Evolutionary conservation across 2,329 filamentous ascomycete species (phyloP).

Genomic region (Diaporthe ilicicola): DNA sequence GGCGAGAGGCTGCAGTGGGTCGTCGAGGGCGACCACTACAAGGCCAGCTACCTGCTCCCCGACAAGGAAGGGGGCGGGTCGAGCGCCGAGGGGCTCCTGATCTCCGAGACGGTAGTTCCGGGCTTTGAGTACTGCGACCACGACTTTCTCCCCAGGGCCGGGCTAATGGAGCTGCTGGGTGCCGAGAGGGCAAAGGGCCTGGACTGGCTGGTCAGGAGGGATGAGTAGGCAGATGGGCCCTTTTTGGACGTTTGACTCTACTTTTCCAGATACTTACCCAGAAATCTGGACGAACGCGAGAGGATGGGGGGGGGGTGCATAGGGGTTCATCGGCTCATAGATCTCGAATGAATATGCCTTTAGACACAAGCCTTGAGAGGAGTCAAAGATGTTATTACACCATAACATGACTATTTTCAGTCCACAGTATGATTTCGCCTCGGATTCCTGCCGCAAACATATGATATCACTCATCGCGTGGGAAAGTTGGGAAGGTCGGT

Average conservation of each 20-base stretch:
- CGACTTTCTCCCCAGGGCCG: conserved; percentile 66
- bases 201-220: conserved; percentile 51
- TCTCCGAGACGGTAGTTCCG: conserved; percentile 73
- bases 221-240: background rate
- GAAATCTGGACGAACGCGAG: no score
- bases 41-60: conserved; percentile 67
- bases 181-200: conserved; percentile 58
- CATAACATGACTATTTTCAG: background rate
- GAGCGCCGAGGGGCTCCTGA: conserved; percentile 63
- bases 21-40: conserved; percentile 74
- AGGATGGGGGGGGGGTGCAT: no score
- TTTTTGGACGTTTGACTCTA: no score
- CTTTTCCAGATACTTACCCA: no score
- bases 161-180: conserved; percentile 61
- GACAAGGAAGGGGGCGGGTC: conserved; percentile 45
- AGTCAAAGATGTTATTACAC: background rate
- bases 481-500: background rate
- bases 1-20: conserved; percentile 75
- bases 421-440: background rate
- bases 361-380: background rate
- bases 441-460: background rate
- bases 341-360: background rate
- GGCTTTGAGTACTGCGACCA: conserved; percentile 75
- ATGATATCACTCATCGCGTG: background rate
- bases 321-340: no score